Conservation (phyloP, 768 basidiomycete genomes). For the Fomitopsis serialis region DNA sequence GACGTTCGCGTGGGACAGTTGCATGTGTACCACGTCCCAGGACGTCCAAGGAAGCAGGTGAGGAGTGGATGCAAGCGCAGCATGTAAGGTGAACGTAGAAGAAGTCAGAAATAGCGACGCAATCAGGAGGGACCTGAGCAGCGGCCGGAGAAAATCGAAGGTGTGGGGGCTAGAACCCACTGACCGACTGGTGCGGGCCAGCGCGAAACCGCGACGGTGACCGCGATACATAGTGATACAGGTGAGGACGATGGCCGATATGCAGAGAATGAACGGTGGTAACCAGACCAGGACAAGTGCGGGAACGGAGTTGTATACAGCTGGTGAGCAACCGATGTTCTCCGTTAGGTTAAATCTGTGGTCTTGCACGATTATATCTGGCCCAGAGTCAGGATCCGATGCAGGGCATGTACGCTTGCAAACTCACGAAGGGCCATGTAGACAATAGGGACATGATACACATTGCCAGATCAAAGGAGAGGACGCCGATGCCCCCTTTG, state of each 20-base stretch:
- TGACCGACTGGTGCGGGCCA: neutral
- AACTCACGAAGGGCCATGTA: constrained; percentile 30
- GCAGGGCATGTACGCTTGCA: constrained; percentile 4
- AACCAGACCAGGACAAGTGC: constrained; percentile 33
- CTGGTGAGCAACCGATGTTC: constrained; percentile 27
- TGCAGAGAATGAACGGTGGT: constrained; percentile 32
- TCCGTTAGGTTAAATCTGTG: constrained; percentile 31
- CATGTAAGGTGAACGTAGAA: constrained; percentile 14
- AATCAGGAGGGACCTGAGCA: constrained; percentile 13
- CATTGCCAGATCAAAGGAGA: constrained; percentile 18
- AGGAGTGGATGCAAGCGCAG: constrained; percentile 7
- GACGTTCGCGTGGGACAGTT: constrained; percentile 14
- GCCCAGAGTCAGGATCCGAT: constrained; percentile 18
- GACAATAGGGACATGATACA: constrained; percentile 21
- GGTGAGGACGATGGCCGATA: constrained; percentile 40
- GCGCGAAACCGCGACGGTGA: neutral
- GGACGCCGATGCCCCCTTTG: constrained; percentile 19
- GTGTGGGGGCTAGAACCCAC: constrained; percentile 10
- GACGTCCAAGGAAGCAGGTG: constrained; percentile 18
- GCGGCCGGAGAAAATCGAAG: constrained; percentile 18
- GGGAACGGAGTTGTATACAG: constrained; percentile 32
- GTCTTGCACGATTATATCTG: constrained; percentile 32
- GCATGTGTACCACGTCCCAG: constrained; percentile 15
- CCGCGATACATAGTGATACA: constrained; percentile 26
- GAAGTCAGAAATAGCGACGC: constrained; percentile 11